Percentiles rank a stretch among this genome's conserved stretches.
Evolutionary conservation across 805 yeast species (phyloP).

Genomic region (Candida incommunis): DNA sequence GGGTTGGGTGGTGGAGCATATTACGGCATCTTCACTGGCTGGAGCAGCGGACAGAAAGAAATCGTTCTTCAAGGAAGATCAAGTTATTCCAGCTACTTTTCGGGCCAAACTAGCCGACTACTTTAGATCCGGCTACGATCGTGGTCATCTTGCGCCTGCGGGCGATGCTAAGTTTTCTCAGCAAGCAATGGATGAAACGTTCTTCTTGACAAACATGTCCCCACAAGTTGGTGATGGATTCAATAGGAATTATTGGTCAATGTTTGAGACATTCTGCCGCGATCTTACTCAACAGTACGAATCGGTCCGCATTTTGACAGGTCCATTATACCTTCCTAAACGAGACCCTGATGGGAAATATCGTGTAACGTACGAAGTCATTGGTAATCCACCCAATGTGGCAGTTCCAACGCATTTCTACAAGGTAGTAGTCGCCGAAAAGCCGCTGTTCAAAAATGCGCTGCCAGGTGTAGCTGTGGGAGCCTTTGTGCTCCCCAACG

Average conservation of each 20-base stretch:
- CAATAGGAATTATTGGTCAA: conserved; percentile 97
- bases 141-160: conserved; percentile 97
- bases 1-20: conserved; percentile 63
- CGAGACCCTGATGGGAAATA: conserved; percentile 70
- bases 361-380: conserved; percentile 76
- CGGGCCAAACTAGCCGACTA: conserved; percentile 71
- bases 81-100: conserved; percentile 57
- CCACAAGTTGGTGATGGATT: conserved; percentile 98
- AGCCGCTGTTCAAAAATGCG: conserved; percentile 23
- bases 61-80: conserved; percentile 80
- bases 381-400: conserved; percentile 90
- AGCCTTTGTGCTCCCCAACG: conserved; percentile 90
- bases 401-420: conserved; percentile 98
- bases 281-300: conserved; percentile 57
- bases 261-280: conserved; percentile 79
- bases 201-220: conserved; percentile 75
- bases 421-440: conserved; percentile 80
- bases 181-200: conserved; percentile 89
- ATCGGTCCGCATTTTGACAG: conserved; percentile 78
- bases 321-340: conserved; percentile 83
- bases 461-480: conserved; percentile 50
- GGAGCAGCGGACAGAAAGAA: conserved; percentile 51
- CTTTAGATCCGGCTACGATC: conserved; percentile 88
- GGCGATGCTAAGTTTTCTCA: conserved; percentile 91
- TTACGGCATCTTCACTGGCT: conserved; percentile 55